These are phyloP conservation scores for Thalia dealbata DNA, from an alignment of 176 grass and related monocot genomes.

Conservation along the genomic window DNA sequence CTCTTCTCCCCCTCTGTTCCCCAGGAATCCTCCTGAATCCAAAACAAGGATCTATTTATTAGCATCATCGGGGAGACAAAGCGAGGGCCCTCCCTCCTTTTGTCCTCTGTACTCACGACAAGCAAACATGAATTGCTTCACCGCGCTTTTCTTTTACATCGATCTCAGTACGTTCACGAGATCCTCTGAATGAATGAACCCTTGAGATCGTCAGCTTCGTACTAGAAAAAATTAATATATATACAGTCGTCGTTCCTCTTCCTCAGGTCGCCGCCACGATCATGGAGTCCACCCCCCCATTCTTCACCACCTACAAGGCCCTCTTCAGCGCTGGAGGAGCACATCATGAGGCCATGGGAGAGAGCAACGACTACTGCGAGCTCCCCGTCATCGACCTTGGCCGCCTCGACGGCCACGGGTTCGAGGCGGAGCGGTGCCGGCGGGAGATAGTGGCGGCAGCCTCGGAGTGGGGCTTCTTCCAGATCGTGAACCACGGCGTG, in stretches of 20 bases:
- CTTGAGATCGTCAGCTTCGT: no score
- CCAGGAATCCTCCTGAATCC: not conserved
- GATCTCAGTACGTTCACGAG: no score
- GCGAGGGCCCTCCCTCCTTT: no score
- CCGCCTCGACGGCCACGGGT: conserved; percentile 1
- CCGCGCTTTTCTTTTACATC: no score
- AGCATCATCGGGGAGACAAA: no score
- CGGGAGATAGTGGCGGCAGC: conserved; percentile 41
- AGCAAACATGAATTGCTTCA: no score
- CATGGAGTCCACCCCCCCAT: conserved; percentile 35
- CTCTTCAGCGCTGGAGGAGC: conserved; percentile 24
- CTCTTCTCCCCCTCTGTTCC: not conserved
- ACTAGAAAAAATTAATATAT: no score
- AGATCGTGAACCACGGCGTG: conserved; percentile 54
- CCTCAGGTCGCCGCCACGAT: not conserved
- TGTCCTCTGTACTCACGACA: no score
- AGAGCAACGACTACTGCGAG: not conserved
- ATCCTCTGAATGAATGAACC: no score
- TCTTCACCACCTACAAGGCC: conserved; percentile 45
- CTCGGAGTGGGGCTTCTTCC: conserved; percentile 82
- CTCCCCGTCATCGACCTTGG: conserved; percentile 42
- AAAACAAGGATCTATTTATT: no score
- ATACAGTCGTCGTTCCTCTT: no score
- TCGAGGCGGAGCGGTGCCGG: conserved; percentile 23
- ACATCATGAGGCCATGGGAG: not conserved